Percentiles rank a stretch among this genome's conserved stretches.
Conservation (phyloP, 2,329 filamentous ascomycete genomes). For the Endoconidiophora laricicola region DNA sequence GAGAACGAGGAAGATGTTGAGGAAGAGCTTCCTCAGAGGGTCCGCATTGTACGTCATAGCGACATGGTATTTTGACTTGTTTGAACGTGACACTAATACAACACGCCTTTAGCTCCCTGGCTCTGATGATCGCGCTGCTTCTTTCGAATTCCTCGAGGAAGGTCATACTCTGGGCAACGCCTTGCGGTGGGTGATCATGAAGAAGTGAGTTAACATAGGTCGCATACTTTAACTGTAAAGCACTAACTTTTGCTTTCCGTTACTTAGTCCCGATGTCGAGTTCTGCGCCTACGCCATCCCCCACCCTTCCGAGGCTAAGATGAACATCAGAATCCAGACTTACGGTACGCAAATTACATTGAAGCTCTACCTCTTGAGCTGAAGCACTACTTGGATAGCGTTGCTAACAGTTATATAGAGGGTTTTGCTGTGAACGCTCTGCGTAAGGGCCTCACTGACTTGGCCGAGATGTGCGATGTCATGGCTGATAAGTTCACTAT, state of each 20-base stretch:
- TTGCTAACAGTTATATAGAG: slow-evolving; percentile 30
- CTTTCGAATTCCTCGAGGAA: slow-evolving; percentile 86
- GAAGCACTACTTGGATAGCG: not conserved
- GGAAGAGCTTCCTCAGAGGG: slow-evolving; percentile 34
- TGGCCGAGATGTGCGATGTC: slow-evolving; percentile 85
- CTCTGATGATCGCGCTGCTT: slow-evolving; percentile 72
- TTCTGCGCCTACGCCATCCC: slow-evolving; percentile 98
- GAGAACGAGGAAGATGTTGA: slow-evolving; percentile 25
- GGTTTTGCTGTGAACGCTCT: slow-evolving; percentile 69
- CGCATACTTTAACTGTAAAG: no score
- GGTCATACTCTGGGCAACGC: slow-evolving; percentile 94
- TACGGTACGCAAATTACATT: slow-evolving; percentile 49
- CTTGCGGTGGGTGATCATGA: slow-evolving; percentile 90
- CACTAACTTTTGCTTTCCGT: not conserved
- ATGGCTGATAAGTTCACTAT: slow-evolving; percentile 76
- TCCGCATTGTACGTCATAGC: slow-evolving; percentile 37
- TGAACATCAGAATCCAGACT: slow-evolving; percentile 96
- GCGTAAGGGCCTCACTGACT: slow-evolving; percentile 74
- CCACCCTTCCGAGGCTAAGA: slow-evolving; percentile 86
- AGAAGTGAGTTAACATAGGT: slow-evolving; percentile 55
- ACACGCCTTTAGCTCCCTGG: slow-evolving; percentile 52
- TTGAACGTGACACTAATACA: not conserved
- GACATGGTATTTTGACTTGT: not conserved
- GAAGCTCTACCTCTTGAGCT: not conserved
- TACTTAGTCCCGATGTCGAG: slow-evolving; percentile 70